Base-by-base conservation (phyloP, 2,329 filamentous ascomycete genomes). In the Fusarium nodosum region DNA sequence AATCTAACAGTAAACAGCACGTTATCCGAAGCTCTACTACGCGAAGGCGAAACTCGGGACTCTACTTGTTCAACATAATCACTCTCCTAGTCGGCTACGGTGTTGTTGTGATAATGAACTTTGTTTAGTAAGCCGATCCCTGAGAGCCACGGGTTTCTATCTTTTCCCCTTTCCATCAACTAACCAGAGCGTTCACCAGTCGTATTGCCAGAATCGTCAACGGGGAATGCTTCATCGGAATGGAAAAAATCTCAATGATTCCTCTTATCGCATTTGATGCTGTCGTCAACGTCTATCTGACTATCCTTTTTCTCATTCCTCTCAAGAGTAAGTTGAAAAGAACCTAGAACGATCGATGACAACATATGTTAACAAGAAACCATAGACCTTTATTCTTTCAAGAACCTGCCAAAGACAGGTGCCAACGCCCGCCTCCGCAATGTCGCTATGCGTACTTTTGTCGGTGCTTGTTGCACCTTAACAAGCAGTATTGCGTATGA, bases 201-300 rank as follows among this genome's bases (percentile, higher is more conserved):
- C 88, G 88, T 7, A 87, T 89, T 45, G 83, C 86, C 4, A 83
- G 82, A 57, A 84, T 89, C 54, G 79, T 86, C 4, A 74, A 86
- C 13, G 85, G 85, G 3, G 77, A 84, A 44, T 91, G 89, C 69
- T 83, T 87, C 58, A 90, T 91, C 56, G 89, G 89, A 20, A 88
- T 90, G 84, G 78, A 86, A 70, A 84, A 80, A 52, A 77, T 83
- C 7, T 85, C 86, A 7, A 86, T 90, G 82, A 83, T 90, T 30
- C 87, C 88, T 1, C 81, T 91, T 13, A 88, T 91, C 45, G 79
- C 80, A 0, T 89, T 90, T 66, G 88, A 91, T 66, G 79, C 88
- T 15, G 68, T 88, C 3, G 84, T 89, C 56, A 90, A 90, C 71
- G 84, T 89, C 22, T 90, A 90, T 68, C 79, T 91, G 1, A 91